Conservation (phyloP, 2,329 filamentous ascomycete genomes). For the Monilinia polystroma region DNA sequence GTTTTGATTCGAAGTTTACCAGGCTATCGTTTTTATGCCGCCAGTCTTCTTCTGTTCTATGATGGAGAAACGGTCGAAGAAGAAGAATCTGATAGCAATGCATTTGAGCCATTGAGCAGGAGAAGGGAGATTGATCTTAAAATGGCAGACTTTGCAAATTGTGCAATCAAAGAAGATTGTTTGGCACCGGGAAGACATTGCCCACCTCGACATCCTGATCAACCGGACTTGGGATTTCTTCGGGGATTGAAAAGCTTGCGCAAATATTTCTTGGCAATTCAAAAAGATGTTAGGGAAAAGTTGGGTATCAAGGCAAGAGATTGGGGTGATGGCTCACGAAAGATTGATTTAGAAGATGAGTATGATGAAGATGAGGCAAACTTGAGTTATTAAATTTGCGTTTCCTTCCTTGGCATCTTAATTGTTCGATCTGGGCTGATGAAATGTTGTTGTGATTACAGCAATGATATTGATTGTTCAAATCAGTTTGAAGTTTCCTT, state of each 20-base stretch:
- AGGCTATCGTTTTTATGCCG: conserved; percentile 93
- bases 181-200: conserved; percentile 60
- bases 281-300: conserved; percentile 64
- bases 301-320: conserved; percentile 25
- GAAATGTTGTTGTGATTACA: not conserved
- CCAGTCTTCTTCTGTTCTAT: conserved; percentile 92
- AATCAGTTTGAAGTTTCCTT: not conserved
- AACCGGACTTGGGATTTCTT: conserved; percentile 85
- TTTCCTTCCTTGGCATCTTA: not conserved
- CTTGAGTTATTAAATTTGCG: conserved; percentile 18
- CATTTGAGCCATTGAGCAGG: conserved; percentile 42
- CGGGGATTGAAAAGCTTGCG: conserved; percentile 76
- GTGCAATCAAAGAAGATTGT: conserved; percentile 82
- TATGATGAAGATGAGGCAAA: conserved; percentile 20
- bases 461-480: conserved; percentile 1
- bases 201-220: conserved; percentile 75
- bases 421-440: not conserved
- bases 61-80: conserved; percentile 71
- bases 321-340: conserved; percentile 16
- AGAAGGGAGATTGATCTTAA: conserved; percentile 78
- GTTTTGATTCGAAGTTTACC: conserved; percentile 75
- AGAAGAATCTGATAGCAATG: conserved; percentile 45
- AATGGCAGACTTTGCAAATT: conserved; percentile 98
- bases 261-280: conserved; percentile 83
- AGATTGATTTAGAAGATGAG: conserved; percentile 12